Conservation (phyloP, 257 asterid species). For the Ligustrum vulgare region DNA sequence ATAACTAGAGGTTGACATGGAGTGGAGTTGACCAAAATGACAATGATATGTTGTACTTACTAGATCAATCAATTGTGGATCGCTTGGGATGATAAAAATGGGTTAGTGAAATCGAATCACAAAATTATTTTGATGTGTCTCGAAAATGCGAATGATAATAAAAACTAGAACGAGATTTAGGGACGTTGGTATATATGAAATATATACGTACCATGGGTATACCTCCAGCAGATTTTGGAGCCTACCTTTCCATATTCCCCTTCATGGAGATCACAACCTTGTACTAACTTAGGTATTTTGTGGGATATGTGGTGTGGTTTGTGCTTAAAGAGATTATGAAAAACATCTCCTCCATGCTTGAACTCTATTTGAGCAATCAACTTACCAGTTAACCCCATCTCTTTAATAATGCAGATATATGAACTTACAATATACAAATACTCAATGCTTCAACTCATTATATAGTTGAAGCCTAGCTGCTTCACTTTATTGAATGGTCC, state of each 20-base stretch:
- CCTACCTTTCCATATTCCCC: slow-evolving; percentile 30
- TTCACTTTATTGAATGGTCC: neutral
- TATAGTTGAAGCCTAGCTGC: neutral
- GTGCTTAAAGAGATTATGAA: neutral
- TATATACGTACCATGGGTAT: slow-evolving; percentile 5
- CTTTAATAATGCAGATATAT: neutral
- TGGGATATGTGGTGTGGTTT: slow-evolving; percentile 5
- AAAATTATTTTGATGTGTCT: neutral
- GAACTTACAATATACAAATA: neutral
- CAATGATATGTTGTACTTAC: neutral
- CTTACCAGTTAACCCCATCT: slow-evolving; percentile 2
- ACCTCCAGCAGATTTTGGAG: slow-evolving; percentile 18
- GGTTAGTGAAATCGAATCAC: neutral
- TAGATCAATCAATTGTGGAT: neutral
- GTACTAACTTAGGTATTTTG: neutral
- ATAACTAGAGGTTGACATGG: neutral
- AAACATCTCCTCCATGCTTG: slow-evolving; percentile 9
- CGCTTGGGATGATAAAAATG: neutral
- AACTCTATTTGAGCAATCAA: slow-evolving; percentile 3
- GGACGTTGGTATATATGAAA: neutral
- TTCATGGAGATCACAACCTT: slow-evolving; percentile 30
- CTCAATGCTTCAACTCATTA: neutral
- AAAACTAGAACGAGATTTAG: neutral
- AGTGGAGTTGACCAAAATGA: neutral
- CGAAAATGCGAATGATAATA: neutral